phyloP scores from a whole-genome alignment of 352 stramenopile species.

The Phytophthora lateralis region DNA sequence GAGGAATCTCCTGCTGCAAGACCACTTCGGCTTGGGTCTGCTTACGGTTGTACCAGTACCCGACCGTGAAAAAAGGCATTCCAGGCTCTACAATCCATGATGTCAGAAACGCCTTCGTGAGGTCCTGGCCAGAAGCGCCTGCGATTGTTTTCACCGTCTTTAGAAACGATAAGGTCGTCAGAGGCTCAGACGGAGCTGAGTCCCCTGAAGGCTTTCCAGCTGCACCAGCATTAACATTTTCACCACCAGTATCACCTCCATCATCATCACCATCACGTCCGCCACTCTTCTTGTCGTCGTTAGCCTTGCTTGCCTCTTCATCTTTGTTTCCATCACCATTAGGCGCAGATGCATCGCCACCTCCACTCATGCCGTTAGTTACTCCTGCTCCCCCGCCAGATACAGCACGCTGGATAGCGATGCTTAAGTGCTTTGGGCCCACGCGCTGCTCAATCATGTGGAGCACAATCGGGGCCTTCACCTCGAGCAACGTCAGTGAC shows the following conservation, averaged over 20 bases:
- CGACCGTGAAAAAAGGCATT: constrained; percentile 88
- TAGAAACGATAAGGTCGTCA: constrained; percentile 80
- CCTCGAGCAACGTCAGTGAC: constrained; percentile 75
- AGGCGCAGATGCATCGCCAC: constrained; percentile 28
- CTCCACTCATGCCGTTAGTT: constrained; percentile 27
- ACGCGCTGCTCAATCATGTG: constrained; percentile 90
- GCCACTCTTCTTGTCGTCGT: constrained; percentile 30
- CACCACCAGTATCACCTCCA: constrained; percentile 25
- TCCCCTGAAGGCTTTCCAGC: constrained; percentile 27
- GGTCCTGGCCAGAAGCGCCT: constrained; percentile 73
- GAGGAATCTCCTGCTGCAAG: constrained; percentile 81
- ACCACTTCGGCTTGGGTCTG: constrained; percentile 87
- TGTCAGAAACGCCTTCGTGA: constrained; percentile 81
- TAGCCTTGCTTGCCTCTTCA: constrained; percentile 29
- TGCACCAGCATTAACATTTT: constrained; percentile 14
- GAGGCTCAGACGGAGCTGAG: constrained; percentile 44
- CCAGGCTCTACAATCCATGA: constrained; percentile 83
- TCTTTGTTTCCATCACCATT: constrained; percentile 50
- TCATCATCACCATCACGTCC: constrained; percentile 47
- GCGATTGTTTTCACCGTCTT: constrained; percentile 84
- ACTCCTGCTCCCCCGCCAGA: constrained; percentile 42
- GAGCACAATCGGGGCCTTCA: constrained; percentile 82
- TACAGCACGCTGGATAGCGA: constrained; percentile 82
- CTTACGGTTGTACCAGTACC: constrained; percentile 91
- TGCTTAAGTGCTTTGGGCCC: constrained; percentile 68